Conservation (phyloP, 495 filamentous ascomycete genomes). For the Xylaria telfairii region DNA sequence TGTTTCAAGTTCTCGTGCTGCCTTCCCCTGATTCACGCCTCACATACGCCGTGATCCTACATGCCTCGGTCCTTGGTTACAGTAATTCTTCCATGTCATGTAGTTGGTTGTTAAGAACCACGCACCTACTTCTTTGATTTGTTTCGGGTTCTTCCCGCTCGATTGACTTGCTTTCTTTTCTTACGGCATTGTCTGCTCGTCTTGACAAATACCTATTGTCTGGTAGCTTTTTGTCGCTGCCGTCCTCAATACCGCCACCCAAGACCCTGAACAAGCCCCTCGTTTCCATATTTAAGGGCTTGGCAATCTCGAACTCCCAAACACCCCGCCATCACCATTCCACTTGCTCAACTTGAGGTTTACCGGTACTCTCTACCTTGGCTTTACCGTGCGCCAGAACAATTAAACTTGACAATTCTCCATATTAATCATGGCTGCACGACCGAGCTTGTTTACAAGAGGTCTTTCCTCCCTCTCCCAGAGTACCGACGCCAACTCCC, state of each 20-base stretch:
- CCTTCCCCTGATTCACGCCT: slow-evolving; percentile 20
- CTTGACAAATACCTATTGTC: not conserved
- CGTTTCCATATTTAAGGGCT: slow-evolving; percentile 17
- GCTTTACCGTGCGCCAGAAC: not conserved
- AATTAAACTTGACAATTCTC: slow-evolving; percentile 1
- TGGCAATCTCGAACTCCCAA: slow-evolving; percentile 10
- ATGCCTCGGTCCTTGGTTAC: not conserved
- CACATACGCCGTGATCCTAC: not conserved
- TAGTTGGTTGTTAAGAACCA: not conserved
- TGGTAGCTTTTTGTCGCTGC: not conserved
- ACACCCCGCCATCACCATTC: slow-evolving; percentile 20
- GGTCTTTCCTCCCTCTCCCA: slow-evolving; percentile 60
- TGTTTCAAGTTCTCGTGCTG: slow-evolving; percentile 22
- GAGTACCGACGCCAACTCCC: slow-evolving; percentile 55
- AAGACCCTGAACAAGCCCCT: not conserved
- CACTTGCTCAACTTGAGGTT: not conserved
- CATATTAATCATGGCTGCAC: slow-evolving; percentile 48
- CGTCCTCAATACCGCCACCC: slow-evolving; percentile 2
- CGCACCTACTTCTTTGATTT: not conserved
- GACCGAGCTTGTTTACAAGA: slow-evolving; percentile 60
- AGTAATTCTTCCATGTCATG: too few relatives aligned
- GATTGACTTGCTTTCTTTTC: not conserved
- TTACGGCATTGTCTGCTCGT: not conserved
- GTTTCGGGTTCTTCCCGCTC: not conserved
- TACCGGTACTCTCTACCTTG: not conserved